Evolutionary conservation across 2,329 filamentous ascomycete species (phyloP), one percentile per base, ranked within the genome.

Genomic region (Trichoderma citrinoviride): DNA sequence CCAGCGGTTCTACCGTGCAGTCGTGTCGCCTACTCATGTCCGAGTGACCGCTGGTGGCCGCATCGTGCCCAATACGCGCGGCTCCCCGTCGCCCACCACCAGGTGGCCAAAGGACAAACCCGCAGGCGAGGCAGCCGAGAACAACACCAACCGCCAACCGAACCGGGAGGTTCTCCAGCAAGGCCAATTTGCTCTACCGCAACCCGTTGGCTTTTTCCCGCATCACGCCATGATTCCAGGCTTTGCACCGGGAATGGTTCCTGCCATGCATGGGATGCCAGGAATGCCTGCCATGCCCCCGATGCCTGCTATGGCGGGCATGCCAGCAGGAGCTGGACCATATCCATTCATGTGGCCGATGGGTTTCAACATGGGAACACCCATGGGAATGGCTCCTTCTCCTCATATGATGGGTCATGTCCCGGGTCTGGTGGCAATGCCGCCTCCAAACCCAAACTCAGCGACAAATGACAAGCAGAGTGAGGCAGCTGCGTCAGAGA

Each of bases 1-100:
- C 69, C 83, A 87, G 73, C 81, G 83, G 60, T 90, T 90, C 72
- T 89, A 87, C 76, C 86, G 87, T 72, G 86, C 87, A 12, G 87
- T 89, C n/a, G 82, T 85, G 5, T 90, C 87, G 40, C 87, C 87
- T 7, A 87, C 85, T 15, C 86, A 89, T 73, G 83, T 89, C 67
- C 84, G 87, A 17, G 87, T 90, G 56, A 90, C 87, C 21, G 87
- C 87, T 66, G 86, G 87, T 65, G 87, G 87, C 47, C 81, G 86
- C 43, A 89, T 90, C 69, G 87, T 90, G 1, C 87, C 86, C 55
- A 89, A 89, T 70, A 87, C 82, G 40, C 81, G 86, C 49, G 81
- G 78, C 14, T 77, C 81, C 2, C 77, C 78, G 5, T 87, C 85
- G 8, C 84, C 84, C 3, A 82, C 81, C 4, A 71, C 79, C 6